Evolutionary conservation across 139 green algal species (phyloP).

Genomic region (Chlorokybus atmophyticus): DNA sequence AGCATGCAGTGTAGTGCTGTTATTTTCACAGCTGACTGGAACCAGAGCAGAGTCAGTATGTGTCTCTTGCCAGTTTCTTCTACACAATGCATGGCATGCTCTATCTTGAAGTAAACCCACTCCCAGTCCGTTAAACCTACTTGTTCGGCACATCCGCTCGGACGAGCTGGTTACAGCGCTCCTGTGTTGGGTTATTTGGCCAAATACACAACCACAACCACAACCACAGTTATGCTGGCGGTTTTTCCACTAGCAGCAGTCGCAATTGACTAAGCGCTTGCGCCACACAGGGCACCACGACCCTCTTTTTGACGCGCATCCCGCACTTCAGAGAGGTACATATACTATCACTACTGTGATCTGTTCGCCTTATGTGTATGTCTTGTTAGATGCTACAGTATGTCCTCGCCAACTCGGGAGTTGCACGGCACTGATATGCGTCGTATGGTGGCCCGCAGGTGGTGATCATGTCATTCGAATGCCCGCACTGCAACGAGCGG

Average conservation of each 20-base stretch:
- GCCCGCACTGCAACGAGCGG: slow-evolving; percentile 38
- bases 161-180: not conserved
- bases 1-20: too few species aligned
- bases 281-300: slow-evolving; percentile 36
- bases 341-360: too few species aligned
- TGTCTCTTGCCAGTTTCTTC: too few species aligned
- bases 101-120: not conserved
- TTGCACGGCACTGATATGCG: too few species aligned
- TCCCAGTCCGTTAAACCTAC: not conserved
- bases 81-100: too few species aligned
- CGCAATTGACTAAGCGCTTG: not conserved
- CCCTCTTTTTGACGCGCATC: slow-evolving; percentile 37
- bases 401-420: not conserved
- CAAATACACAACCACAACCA: too few species aligned
- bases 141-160: not conserved
- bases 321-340: slow-evolving; percentile 48
- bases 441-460: not conserved
- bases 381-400: not conserved
- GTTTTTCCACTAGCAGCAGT: too few species aligned
- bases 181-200: not conserved
- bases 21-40: too few species aligned
- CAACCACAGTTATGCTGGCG: too few species aligned
- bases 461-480: slow-evolving; percentile 47
- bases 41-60: too few species aligned
- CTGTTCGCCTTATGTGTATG: not conserved